These are phyloP conservation scores for Cornus florida DNA, from an alignment of 148 eudicot genomes.

Conservation along the genomic window DNA sequence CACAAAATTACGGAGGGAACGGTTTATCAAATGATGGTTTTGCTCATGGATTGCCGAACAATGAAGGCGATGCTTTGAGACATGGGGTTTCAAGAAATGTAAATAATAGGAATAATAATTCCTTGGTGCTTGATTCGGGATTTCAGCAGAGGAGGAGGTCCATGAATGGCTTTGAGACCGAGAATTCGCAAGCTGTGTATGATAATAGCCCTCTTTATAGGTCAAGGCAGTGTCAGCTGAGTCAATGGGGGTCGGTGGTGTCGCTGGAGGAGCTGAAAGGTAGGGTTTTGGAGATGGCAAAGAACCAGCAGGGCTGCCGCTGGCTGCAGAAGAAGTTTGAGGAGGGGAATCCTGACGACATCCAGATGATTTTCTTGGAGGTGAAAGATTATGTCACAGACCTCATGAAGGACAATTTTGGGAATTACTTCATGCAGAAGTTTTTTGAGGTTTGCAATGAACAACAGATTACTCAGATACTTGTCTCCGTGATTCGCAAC, in stretches of 20 bases:
- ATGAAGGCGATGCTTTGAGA: too few relatives aligned
- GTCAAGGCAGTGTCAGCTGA: neutral
- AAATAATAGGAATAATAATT: too few relatives aligned
- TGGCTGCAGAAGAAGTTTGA: constrained; percentile 27
- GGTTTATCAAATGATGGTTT: too few relatives aligned
- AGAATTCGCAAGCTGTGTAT: too few relatives aligned
- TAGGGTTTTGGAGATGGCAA: constrained; percentile 12
- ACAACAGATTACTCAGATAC: constrained; percentile 27
- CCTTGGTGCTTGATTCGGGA: too few relatives aligned
- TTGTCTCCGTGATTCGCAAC: constrained; percentile 18
- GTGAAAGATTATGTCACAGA: constrained; percentile 22
- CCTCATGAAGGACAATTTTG: constrained; percentile 30
- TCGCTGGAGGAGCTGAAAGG: constrained; percentile 24
- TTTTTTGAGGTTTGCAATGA: constrained; percentile 26
- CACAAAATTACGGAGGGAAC: too few relatives aligned
- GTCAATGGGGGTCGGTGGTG: too few relatives aligned
- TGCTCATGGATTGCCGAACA: too few relatives aligned
- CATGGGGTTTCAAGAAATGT: too few relatives aligned
- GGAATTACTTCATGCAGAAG: constrained; percentile 34
- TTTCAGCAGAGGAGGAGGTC: neutral
- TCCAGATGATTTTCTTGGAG: constrained; percentile 36
- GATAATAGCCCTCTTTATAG: too few relatives aligned
- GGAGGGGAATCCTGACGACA: constrained; percentile 14
- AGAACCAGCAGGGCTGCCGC: constrained; percentile 19
- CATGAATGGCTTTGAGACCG: neutral